These are phyloP conservation scores for Taxawa tesnikishii DNA, from an alignment of 2,329 filamentous ascomycete genomes.

Conservation along the genomic window DNA sequence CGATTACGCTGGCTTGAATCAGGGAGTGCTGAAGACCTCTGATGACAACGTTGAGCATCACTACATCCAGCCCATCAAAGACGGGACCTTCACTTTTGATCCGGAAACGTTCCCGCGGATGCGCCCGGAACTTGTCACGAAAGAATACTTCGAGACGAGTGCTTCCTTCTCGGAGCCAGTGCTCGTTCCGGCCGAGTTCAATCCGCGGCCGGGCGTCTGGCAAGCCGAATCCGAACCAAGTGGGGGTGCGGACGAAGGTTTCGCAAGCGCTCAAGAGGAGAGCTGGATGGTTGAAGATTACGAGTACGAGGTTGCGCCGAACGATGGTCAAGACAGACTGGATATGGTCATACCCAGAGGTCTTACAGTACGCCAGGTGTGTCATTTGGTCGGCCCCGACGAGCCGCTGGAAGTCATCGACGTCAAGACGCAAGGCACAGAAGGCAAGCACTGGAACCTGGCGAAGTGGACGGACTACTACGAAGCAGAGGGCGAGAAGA, in stretches of 20 bases:
- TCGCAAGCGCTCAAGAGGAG: conserved; percentile 5
- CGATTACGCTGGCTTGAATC: conserved; percentile 56
- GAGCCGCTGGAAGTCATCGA: conserved; percentile 55
- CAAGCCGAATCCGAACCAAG: conserved; percentile 2
- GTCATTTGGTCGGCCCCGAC: conserved; percentile 50
- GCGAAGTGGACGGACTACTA: conserved; percentile 56
- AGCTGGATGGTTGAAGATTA: conserved; percentile 24
- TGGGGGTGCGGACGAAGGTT: conserved; percentile 13
- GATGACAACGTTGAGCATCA: conserved; percentile 54
- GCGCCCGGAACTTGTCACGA: conserved; percentile 49
- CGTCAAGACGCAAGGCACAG: conserved; percentile 55
- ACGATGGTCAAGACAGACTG: conserved; percentile 51
- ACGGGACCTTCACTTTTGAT: conserved; percentile 48
- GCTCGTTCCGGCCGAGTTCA: conserved; percentile 50
- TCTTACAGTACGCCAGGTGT: conserved; percentile 50
- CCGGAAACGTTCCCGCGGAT: conserved; percentile 52
- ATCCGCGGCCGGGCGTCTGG: conserved; percentile 36
- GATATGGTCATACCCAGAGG: conserved; percentile 57
- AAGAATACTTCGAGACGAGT: conserved; percentile 50
- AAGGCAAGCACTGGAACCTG: conserved; percentile 53
- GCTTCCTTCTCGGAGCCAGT: conserved; percentile 55
- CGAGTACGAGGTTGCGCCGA: conserved; percentile 36
- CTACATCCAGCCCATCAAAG: conserved; percentile 55
- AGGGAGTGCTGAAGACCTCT: conserved; percentile 53
- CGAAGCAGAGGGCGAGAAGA: conserved; percentile 49